These are phyloP conservation scores for Eucalyptus tenuipes DNA, from an alignment of 345 rosid genomes.

Conservation along the genomic window DNA sequence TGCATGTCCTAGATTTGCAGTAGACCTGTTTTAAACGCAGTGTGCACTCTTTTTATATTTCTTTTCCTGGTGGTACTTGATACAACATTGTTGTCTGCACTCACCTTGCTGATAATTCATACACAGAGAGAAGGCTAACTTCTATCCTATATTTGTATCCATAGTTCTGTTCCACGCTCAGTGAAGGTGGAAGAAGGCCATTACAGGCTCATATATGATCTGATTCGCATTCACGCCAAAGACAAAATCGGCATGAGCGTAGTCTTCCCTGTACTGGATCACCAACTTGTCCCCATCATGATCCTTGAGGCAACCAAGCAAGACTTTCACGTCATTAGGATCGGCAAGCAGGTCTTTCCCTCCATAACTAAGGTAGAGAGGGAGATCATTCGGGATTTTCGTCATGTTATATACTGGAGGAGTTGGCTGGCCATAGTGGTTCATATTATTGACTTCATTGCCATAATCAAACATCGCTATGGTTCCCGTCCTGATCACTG, in stretches of 20 bases:
- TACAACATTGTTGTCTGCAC: not conserved
- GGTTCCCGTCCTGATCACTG: constrained; percentile 33
- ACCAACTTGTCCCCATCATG: constrained; percentile 28
- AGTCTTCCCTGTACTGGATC: constrained; percentile 6
- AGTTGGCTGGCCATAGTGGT: constrained; percentile 29
- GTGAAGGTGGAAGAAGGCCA: constrained; percentile 25
- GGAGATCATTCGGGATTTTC: constrained; percentile 28
- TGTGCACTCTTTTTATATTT: not conserved
- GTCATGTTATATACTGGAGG: constrained; percentile 39
- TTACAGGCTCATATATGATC: constrained; percentile 20
- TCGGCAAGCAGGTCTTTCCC: constrained; percentile 31
- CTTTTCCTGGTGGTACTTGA: not conserved
- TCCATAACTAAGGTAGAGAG: constrained; percentile 35
- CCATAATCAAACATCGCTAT: constrained; percentile 39
- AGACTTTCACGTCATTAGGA: constrained; percentile 18
- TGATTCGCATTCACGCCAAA: constrained; percentile 21
- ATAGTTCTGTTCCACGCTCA: not conserved
- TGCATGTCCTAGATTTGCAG: not conserved
- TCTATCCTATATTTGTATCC: not conserved
- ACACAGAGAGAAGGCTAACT: not conserved
- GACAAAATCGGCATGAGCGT: constrained; percentile 44
- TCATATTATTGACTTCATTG: constrained; percentile 17
- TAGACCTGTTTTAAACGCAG: not conserved
- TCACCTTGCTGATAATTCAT: not conserved
- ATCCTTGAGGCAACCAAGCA: constrained; percentile 17